Base-by-base conservation (phyloP, 116 monocot species). In the Zostera marina region DNA sequence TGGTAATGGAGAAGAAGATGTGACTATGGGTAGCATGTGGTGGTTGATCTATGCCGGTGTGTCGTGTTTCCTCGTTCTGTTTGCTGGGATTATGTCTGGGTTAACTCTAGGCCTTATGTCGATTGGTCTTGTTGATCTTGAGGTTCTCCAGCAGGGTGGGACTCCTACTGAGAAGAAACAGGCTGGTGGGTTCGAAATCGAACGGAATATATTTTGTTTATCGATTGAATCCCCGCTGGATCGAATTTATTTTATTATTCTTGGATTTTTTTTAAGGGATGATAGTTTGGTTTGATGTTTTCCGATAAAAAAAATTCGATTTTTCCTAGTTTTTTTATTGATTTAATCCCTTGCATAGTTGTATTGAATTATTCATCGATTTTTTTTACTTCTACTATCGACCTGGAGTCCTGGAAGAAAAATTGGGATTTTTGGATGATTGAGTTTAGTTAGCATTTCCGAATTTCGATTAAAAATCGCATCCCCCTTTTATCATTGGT, bases 31-130 rank as follows among this genome's bases (percentile, higher is more conserved):
- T 7, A 64, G 77, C 40, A 13, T 64, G 5, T 69, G 61, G 72
- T 85, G 85, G 85, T 81, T 44, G 32, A n/a, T 66, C 40, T 68
- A 78, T 58, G 78, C 78, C 24, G 85, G 85, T 38, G 65, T 78
- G 11, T 85, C 81, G 17, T 85, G 77, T 68, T 5, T 85, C 0
- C 78, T 85, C 41, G 85, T 85, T 44, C 75, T 85, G 20, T 85
- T 85, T 62, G 85, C 85, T 0, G 85, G 85, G 42, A 78, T 85
- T 60, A 85, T 85, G 85, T 85, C 85, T 11, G 85, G 85, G 15
- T 75, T 85, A 44, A 85, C 85, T 21, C 77, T 85, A 0, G 85
- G 85, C 41, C 72, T 85, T 47, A 85, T 85, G 85, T 80, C 85
- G 13, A 75, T 85, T 47, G 81, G 85, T 15, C 72, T 85, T 45